Evolutionary conservation across 1,284 basidiomycete species (phyloP).

Genomic region (Anthracocystis setariae): DNA sequence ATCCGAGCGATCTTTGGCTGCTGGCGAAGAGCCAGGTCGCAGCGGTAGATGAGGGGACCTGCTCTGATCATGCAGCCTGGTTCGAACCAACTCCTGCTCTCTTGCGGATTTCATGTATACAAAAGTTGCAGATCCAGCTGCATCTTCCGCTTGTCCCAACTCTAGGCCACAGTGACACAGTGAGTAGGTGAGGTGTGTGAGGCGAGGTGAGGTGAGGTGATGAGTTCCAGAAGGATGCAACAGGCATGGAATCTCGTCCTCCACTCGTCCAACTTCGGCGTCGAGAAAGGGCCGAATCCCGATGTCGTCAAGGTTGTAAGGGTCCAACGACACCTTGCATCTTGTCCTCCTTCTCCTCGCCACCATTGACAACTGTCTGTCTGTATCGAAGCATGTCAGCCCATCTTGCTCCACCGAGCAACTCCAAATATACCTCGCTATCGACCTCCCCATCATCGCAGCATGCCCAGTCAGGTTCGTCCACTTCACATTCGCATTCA

Average conservation of each 20-base stretch:
- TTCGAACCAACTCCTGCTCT: not conserved
- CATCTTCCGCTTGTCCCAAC: no score
- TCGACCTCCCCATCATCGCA: constrained; percentile 12
- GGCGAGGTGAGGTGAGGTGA: no score
- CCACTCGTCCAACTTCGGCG: constrained; percentile 1
- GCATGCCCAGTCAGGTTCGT: constrained; percentile 5
- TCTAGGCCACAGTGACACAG: no score
- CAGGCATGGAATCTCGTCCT: not conserved
- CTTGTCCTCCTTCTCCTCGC: not conserved
- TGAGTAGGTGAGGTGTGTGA: not conserved
- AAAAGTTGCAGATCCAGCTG: no score
- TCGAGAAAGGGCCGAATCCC: constrained; percentile 13
- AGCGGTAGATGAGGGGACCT: not conserved
- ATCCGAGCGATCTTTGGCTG: not conserved
- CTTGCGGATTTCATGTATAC: not conserved
- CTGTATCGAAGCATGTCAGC: constrained; percentile 6
- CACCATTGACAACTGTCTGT: no score
- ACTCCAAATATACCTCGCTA: constrained; percentile 7
- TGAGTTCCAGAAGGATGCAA: no score
- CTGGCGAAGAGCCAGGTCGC: constrained; percentile 1
- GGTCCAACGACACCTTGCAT: constrained; percentile 7
- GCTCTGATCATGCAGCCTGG: not conserved
- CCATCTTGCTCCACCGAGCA: constrained; percentile 18
- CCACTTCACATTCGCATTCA: constrained; percentile 13
- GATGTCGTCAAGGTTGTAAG: constrained; percentile 1